Evolutionary conservation across 768 basidiomycete genomes (phyloP).

Genomic region (Sistotremastrum suecicum): DNA sequence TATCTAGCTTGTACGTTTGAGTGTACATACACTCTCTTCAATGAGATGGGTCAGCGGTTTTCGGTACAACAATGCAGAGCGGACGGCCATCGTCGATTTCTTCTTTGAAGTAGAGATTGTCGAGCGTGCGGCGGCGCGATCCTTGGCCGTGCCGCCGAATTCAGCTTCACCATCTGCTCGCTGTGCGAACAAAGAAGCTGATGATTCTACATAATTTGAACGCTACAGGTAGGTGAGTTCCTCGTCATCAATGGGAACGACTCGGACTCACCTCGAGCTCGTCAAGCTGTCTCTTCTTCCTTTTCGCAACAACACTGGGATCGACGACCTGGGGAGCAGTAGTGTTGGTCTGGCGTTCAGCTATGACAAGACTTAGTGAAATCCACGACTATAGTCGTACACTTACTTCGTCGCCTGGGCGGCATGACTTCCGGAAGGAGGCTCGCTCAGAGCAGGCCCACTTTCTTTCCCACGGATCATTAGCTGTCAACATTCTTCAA

Average conservation of each 20-base stretch:
- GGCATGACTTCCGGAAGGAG: too few species aligned
- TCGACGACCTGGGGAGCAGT: constrained; percentile 20
- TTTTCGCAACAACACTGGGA: constrained; percentile 57
- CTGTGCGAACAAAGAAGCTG: constrained; percentile 23
- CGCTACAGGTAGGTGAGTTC: constrained; percentile 27
- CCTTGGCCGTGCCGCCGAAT: constrained; percentile 38
- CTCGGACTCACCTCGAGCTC: constrained; percentile 56
- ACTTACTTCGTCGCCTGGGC: too few species aligned
- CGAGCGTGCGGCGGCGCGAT: constrained; percentile 43
- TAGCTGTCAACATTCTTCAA: too few species aligned
- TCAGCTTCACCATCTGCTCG: constrained; percentile 30
- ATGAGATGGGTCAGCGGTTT: constrained; percentile 62
- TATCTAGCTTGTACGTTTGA: not conserved
- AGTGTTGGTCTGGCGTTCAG: constrained; percentile 4
- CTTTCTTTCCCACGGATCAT: too few species aligned
- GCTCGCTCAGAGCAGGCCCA: too few species aligned
- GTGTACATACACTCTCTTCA: constrained; percentile 59
- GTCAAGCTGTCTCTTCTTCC: constrained; percentile 64
- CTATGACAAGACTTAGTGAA: constrained; percentile 1
- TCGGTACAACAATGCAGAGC: constrained; percentile 68
- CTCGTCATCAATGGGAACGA: constrained; percentile 3
- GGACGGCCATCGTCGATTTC: constrained; percentile 70
- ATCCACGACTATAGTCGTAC: too few species aligned
- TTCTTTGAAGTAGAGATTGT: constrained; percentile 77
- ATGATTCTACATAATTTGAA: constrained; percentile 62